Percentiles rank a stretch among this genome's conserved stretches.
phyloP scores from a whole-genome alignment of 306 rosid species.

The Quillaja saponaria region DNA sequence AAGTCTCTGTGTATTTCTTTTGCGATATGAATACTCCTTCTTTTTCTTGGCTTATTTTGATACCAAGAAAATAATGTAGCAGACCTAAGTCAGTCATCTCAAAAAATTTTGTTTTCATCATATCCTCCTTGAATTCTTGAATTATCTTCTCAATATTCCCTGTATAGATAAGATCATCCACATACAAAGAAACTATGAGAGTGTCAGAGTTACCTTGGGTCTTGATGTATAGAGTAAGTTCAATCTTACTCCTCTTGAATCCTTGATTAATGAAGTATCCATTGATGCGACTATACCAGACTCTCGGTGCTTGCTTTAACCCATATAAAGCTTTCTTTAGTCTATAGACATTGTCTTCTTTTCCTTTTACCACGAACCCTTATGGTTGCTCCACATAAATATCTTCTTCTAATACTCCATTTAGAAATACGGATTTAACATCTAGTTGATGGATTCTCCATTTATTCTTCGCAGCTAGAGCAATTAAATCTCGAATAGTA shows the following conservation, averaged over 20 bases:
- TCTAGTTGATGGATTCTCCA: not conserved
- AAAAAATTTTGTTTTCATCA: not conserved
- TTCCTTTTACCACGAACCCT: not conserved
- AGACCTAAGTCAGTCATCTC: not conserved
- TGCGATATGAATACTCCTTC: not conserved
- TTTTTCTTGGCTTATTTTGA: not conserved
- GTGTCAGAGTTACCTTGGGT: not conserved
- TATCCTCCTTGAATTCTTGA: not conserved
- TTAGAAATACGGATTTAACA: not conserved
- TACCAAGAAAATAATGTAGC: not conserved
- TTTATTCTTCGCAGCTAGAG: not conserved
- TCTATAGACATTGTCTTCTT: not conserved
- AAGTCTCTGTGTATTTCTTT: not conserved
- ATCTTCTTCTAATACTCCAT: too few species aligned
- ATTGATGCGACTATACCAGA: not conserved
- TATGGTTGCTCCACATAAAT: not conserved
- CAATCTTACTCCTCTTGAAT: not conserved
- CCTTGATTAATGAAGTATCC: not conserved
- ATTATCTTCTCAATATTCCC: too few species aligned
- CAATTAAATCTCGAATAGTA: not conserved
- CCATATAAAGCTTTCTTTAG: too few species aligned
- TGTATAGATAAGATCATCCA: too few species aligned
- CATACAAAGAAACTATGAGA: not conserved
- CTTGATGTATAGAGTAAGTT: not conserved
- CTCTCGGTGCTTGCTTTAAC: not conserved